Evolutionary conservation across 2,329 filamentous ascomycete genomes (phyloP), one percentile per base, ranked within the genome.

Genomic region (Dactylellina drechsleri): DNA sequence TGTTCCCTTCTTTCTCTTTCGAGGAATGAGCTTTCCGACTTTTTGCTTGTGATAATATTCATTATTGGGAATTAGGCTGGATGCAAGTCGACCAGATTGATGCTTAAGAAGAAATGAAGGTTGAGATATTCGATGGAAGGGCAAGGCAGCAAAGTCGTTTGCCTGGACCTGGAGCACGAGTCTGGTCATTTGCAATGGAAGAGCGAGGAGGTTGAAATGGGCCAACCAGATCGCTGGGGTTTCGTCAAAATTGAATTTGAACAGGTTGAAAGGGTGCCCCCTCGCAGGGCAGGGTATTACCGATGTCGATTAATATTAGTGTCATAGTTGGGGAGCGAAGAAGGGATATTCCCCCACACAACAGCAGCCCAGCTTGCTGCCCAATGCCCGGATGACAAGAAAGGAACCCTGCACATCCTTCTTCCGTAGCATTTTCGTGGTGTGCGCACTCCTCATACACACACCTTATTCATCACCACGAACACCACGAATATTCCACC

Each of bases 351-450:
- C 66, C 57, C 66, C 66, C 58, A 64, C 66, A 62, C 59, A 31
- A 43, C 56, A 52, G 26, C 52, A 26, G 41, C 54, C 10, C 47
- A 47, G 47, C 56, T 4, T 18, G 16, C 5, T 18, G 16, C 49
- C n/a, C 23, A 8, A 36, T 36, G 31, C 31, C 31, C 10, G 31
- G 10, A 36, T 36, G 31, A 36, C 23, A 40, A 47, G 43, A 47
- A n/a, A 47, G 15, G 15, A 18, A 13, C 49, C 66, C 50, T 41
- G 15, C 53, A 23, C 41, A 5, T 26, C 53, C 52, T 50, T 52
- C 45, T 74, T 74, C 64, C 71, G 71, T 75, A 43, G 45, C 64
- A 66, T 68, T 75, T 75, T 68, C 64, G 64, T 68, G 52, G 15
- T 50, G 40, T 31, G 23, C 58, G 20, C 57, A 58, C 49, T 36